Evolutionary conservation across 1,139 yeast genomes (phyloP), one percentile per base, ranked within the genome.

Genomic region (Geotrichum bryndzae): DNA sequence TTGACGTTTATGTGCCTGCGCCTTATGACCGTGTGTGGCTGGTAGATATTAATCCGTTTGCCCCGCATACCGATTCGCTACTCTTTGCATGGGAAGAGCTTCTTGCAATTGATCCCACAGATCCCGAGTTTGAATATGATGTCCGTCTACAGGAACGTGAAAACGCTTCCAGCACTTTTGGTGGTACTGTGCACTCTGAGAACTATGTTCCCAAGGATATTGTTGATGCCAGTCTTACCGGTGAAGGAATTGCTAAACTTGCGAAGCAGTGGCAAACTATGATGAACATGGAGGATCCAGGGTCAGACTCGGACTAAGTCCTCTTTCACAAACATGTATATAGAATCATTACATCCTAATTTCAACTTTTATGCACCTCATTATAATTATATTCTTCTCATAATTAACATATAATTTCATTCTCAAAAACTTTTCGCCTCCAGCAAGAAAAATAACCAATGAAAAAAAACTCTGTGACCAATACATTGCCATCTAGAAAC

Each of bases 151-250:
- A 94, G 13, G 80, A 85, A 1, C 84, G 84, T 53, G 85, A 87
- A 63, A 79, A 88, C 33, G 87, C 89, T 0, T 67, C 77, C 3
- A 61, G 75, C 1, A 79, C 94, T 41, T 90, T 91, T 76, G 87
- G 90, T 0, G 77, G 85, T 0, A 88, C 87, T 67, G 96, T 90
- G 61, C 94, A 89, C 71, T 84, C 96, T 2, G 96, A 92, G 70
- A 90, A 87, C 71, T 92, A 88, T 69, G 97, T 94, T 1, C 99
- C 99, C 0, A 79, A 83, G 60, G 99, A 94, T 68, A 84, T 95
- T 38, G 87, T 94, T 4, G 95, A 90, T 72, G 97, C 97, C 0
- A 80, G 90, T 35, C 72, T 84, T 65, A 85, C 88, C n/a, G 72
- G 73, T 15, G 62, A 63, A n/a, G 70, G 70, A 5, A 70, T 72